Percentiles rank a stretch among this genome's conserved stretches.
Evolutionary conservation across 441 rosid species (phyloP).

Genomic region (Dalechampia spathulata): DNA sequence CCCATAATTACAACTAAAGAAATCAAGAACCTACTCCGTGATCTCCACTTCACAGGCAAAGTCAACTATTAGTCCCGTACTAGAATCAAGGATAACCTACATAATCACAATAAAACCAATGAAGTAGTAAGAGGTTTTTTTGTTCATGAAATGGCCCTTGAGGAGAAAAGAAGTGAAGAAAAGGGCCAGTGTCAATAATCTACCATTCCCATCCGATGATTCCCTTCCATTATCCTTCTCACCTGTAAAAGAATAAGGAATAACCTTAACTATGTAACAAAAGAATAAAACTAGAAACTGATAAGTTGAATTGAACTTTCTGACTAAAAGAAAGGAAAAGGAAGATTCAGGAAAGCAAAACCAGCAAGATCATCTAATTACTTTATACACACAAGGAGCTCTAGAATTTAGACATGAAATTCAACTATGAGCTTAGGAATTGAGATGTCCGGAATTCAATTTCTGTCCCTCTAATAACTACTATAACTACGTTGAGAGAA

Average conservation of each 20-base stretch:
- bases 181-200: conserved; percentile 15
- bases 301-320: not conserved
- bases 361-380: not conserved
- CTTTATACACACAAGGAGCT: not conserved
- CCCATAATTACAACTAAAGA: not conserved
- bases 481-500: not conserved
- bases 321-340: not conserved
- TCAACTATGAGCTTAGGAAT: not conserved
- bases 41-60: conserved; percentile 97
- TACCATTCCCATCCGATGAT: conserved; percentile 99
- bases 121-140: conserved; percentile 11
- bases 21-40: conserved; percentile 61
- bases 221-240: conserved; percentile 97
- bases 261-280: not conserved
- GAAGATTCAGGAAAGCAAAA: not conserved
- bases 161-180: conserved; percentile 11
- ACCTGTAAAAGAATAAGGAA: conserved; percentile 31
- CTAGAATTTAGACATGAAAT: not conserved
- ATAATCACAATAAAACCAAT: conserved; percentile 16
- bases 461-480: no score
- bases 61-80: conserved; percentile 62
- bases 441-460: not conserved
- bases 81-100: conserved; percentile 68
- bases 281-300: not conserved
- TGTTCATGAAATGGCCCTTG: not conserved